Evolutionary conservation across 1,139 yeast species (phyloP).

Genomic region (Candida gigantensis): DNA sequence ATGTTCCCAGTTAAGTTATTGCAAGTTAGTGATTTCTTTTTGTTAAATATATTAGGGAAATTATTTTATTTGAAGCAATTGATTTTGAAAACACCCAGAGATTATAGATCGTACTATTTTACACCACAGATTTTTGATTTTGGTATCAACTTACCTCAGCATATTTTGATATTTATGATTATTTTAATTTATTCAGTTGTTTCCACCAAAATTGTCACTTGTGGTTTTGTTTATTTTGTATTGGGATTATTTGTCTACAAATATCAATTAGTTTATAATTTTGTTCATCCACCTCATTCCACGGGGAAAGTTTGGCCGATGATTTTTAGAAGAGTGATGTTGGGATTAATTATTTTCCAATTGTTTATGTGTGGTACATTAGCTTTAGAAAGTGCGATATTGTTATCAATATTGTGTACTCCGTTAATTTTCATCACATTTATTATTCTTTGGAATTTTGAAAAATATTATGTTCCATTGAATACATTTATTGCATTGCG

Average conservation of each 20-base stretch:
- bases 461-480: conserved; percentile 59
- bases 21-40: conserved; percentile 52
- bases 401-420: conserved; percentile 50
- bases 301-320: conserved; percentile 76
- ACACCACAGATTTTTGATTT: conserved; percentile 69
- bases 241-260: conserved; percentile 67
- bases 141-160: conserved; percentile 68
- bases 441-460: conserved; percentile 55
- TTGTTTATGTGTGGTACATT: conserved; percentile 69
- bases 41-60: conserved; percentile 60
- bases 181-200: conserved; percentile 66
- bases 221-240: conserved; percentile 61
- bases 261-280: conserved; percentile 64
- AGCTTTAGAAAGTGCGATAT: conserved; percentile 61
- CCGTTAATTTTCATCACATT: conserved; percentile 56
- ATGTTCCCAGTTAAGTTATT: conserved; percentile 72
- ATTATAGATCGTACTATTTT: conserved; percentile 59
- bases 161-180: conserved; percentile 60
- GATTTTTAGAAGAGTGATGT: conserved; percentile 59
- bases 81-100: conserved; percentile 57
- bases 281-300: conserved; percentile 72
- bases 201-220: conserved; percentile 62
- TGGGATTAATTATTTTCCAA: conserved; percentile 62
- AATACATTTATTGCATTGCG: conserved; percentile 62
- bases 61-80: conserved; percentile 50